Evolutionary conservation across 441 rosid genomes (phyloP), one percentile per base, ranked within the genome.

Genomic region (Macaranga tanarius): DNA sequence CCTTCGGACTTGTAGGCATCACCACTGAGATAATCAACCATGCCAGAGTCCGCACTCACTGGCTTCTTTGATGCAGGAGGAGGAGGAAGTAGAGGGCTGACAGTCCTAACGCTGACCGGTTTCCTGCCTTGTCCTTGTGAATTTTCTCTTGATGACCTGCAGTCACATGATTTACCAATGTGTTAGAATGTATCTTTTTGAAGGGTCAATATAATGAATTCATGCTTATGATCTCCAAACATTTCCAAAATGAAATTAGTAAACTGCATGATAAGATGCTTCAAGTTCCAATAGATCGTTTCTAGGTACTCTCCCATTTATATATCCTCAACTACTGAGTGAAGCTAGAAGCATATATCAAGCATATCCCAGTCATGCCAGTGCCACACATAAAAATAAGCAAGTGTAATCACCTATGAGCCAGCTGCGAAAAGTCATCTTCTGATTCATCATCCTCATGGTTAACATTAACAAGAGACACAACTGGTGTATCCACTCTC

Each of bases 361-460:
- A 51, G 28, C 17, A 44, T 11, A 44, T 12, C 25, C 47, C 31
- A 23, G 13, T 57, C 48, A 20, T 54, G 34, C 48, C 48, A 19
- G 15, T 54, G 34, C 48, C 48, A 19, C 13, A 17, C 50, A 44
- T 17, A 68, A 28, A 19, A 54, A 45, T 45, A 25, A 62, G 51
- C 48, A 55, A 19, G 13, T 19, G 34, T 22, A 10, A 42, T 76
- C 65, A 92, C 99, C 99, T 90, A 84, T 86, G 95, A 57, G 96
- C 86, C 74, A 93, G 83, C 88, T 91, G 93, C 51, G 87, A n/a
- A 81, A 91, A 88, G 70, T 91, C 98, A 85, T 95, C 98, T 69
- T 95, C 99, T 5, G 89, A 88, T 61, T 91, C 99, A 69, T 95
- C 96, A 15, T 90, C 97, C 13, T 88, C 97, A 76, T 89, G 92